phyloP scores from a whole-genome alignment of 1,284 basidiomycete genomes.

The Pascua guehoae region DNA sequence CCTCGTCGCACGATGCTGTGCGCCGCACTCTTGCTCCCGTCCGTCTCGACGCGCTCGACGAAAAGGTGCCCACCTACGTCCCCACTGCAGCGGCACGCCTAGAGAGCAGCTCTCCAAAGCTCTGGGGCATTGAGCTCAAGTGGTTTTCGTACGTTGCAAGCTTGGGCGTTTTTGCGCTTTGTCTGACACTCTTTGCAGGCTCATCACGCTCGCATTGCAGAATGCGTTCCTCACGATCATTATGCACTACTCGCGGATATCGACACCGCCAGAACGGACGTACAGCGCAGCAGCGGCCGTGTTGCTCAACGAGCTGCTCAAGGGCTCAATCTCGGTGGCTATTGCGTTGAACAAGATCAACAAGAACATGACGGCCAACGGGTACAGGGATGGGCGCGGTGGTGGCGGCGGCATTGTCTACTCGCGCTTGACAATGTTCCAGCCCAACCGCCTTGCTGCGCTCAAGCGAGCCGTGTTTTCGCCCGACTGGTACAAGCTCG shows the following conservation, averaged over 20 bases:
- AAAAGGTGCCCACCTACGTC: constrained; percentile 10
- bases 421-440: constrained; percentile 24
- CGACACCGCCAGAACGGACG: constrained; percentile 63
- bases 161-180: background rate
- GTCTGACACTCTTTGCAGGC: constrained; percentile 51
- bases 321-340: constrained; percentile 77
- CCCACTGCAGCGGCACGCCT: constrained; percentile 6
- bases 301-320: constrained; percentile 86
- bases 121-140: constrained; percentile 46
- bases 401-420: too few relatives aligned
- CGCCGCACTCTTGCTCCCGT: too few relatives aligned
- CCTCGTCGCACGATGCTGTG: too few relatives aligned
- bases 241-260: constrained; percentile 91
- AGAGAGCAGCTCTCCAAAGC: constrained; percentile 23
- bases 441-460: constrained; percentile 25
- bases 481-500: constrained; percentile 90
- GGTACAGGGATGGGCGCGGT: background rate
- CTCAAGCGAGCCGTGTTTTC: constrained; percentile 58
- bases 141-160: constrained; percentile 43
- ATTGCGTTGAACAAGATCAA: constrained; percentile 57
- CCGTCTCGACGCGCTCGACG: constrained; percentile 7
- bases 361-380: constrained; percentile 23
- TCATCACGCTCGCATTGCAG: constrained; percentile 87
- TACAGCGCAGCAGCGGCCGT: constrained; percentile 92
- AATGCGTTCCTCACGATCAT: constrained; percentile 85